Evolutionary conservation across 192 early-diverging fungal species (phyloP).

Genomic region (Podila epigama): DNA sequence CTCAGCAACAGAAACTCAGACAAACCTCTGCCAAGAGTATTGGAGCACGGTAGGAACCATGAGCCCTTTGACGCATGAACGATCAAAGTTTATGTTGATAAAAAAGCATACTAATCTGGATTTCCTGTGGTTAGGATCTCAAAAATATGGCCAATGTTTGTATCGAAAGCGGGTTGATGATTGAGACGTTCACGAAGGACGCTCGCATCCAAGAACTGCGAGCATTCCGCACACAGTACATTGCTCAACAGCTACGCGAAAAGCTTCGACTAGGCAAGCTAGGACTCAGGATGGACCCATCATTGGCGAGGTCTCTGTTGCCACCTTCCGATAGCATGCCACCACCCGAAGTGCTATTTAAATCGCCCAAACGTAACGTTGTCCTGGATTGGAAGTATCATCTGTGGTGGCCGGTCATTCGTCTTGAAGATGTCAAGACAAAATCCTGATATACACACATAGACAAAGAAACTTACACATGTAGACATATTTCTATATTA

Average conservation of each 20-base stretch:
- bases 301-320: background rate
- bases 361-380: slow-evolving; percentile 1
- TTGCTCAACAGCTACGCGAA: background rate
- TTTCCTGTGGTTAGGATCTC: slow-evolving; percentile 10
- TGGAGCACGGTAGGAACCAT: slow-evolving; percentile 48
- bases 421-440: slow-evolving; percentile 2
- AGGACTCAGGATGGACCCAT: background rate
- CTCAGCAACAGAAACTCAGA: slow-evolving; percentile 13
- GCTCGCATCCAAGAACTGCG: slow-evolving; percentile 19
- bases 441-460: too few species aligned
- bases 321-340: background rate
- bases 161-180: slow-evolving; percentile 17
- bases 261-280: background rate
- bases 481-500: too few species aligned
- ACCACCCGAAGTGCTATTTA: background rate
- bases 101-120: background rate
- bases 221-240: background rate
- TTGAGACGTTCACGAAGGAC: slow-evolving; percentile 17
- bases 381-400: slow-evolving; percentile 44
- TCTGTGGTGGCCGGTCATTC: slow-evolving; percentile 38
- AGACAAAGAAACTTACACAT: too few species aligned
- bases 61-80: too few species aligned
- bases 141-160: slow-evolving; percentile 38
- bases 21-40: slow-evolving; percentile 15
- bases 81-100: background rate